phyloP scores from a whole-genome alignment of 257 asterid species.

The Lycium barbarum region DNA sequence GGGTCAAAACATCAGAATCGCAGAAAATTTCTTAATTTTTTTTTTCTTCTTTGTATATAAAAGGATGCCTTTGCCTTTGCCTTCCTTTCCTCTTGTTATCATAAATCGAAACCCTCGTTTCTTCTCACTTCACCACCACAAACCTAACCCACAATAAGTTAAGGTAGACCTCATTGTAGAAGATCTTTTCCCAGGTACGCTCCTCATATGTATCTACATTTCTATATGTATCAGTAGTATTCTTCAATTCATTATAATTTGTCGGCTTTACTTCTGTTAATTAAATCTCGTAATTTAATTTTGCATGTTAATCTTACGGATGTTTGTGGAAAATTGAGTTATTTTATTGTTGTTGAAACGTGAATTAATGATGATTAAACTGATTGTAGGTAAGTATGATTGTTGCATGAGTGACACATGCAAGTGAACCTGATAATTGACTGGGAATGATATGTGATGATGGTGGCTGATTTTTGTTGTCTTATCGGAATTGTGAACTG shows the following conservation, averaged over 20 bases:
- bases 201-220: not conserved
- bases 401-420: conserved; percentile 44
- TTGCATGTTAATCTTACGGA: conserved; percentile 10
- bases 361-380: conserved; percentile 35
- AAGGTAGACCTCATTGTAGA: not conserved
- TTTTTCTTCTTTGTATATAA: conserved; percentile 3
- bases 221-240: conserved; percentile 18
- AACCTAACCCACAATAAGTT: conserved; percentile 30
- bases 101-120: conserved; percentile 69
- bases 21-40: not conserved
- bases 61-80: conserved; percentile 18
- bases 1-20: not conserved
- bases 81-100: conserved; percentile 27
- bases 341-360: not conserved
- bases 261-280: not conserved
- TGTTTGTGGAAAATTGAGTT: not conserved
- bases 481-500: conserved; percentile 35
- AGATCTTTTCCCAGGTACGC: conserved; percentile 12
- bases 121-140: conserved; percentile 31
- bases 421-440: conserved; percentile 33
- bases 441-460: conserved; percentile 36
- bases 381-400: not conserved
- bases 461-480: conserved; percentile 36
- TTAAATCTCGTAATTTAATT: not conserved
- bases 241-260: not conserved